Evolutionary conservation across 139 green algal species (phyloP).

Genomic region (Chlamydomonas urium): DNA sequence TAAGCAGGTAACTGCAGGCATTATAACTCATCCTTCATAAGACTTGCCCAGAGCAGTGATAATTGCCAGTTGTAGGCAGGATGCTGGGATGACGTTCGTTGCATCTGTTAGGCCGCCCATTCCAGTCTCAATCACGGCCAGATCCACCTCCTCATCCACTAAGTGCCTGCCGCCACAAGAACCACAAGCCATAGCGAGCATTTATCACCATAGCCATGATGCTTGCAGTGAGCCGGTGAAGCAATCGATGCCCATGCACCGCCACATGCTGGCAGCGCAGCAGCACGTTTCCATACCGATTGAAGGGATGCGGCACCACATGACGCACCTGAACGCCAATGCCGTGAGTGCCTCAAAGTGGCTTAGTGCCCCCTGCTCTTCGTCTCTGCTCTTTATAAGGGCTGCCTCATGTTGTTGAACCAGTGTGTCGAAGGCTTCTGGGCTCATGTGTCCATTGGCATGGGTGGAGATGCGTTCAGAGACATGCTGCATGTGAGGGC

Average conservation of each 20-base stretch:
- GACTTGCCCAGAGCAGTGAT: constrained; percentile 46
- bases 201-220: neutral
- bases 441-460: too few species aligned
- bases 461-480: too few species aligned
- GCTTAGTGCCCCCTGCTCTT: constrained; percentile 44
- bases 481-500: too few species aligned
- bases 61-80: constrained; percentile 43
- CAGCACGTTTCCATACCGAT: neutral
- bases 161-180: constrained; percentile 53
- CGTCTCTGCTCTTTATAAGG: too few species aligned
- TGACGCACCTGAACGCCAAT: constrained; percentile 52
- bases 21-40: too few species aligned
- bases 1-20: too few species aligned
- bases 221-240: neutral
- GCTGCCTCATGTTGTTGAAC: too few species aligned
- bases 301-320: neutral
- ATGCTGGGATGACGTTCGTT: constrained; percentile 71
- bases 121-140: constrained; percentile 80
- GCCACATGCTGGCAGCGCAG: neutral
- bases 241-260: neutral
- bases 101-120: constrained; percentile 76
- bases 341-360: constrained; percentile 87
- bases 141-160: constrained; percentile 55
- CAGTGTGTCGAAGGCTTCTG: too few species aligned
- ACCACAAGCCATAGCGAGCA: neutral